A percentile compares a stretch with the other conserved stretches of the same genome.
These are phyloP conservation scores for Cinchona pubescens DNA, from an alignment of 257 asterid genomes.

Conservation along the genomic window DNA sequence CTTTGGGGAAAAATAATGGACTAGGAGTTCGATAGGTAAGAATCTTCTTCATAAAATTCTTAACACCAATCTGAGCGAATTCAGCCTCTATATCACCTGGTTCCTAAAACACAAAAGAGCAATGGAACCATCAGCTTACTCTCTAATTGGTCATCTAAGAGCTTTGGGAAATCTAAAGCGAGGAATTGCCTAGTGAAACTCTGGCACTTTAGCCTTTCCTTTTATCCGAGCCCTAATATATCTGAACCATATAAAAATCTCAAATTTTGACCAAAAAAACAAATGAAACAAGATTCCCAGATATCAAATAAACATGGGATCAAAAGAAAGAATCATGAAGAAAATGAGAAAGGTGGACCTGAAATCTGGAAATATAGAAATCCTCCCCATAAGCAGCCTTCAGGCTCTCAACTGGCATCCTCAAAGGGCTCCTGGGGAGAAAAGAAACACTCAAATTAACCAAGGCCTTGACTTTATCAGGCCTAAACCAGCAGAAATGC, in stretches of 20 bases:
- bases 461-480: slow-evolving; percentile 61
- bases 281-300: neutral
- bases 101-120: slow-evolving; percentile 45
- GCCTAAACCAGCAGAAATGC: slow-evolving; percentile 60
- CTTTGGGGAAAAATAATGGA: slow-evolving; percentile 54
- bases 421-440: slow-evolving; percentile 37
- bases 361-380: slow-evolving; percentile 62
- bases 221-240: too few species aligned
- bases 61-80: slow-evolving; percentile 49
- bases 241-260: too few species aligned
- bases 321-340: neutral
- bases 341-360: slow-evolving; percentile 31
- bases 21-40: slow-evolving; percentile 44
- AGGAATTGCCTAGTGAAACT: neutral
- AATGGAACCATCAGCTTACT: neutral
- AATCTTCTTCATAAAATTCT: slow-evolving; percentile 46
- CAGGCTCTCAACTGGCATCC: slow-evolving; percentile 26
- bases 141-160: neutral
- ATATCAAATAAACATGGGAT: neutral
- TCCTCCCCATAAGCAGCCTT: slow-evolving; percentile 52
- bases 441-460: slow-evolving; percentile 55
- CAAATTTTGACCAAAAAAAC: too few species aligned
- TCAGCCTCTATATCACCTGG: slow-evolving; percentile 76
- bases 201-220: neutral
- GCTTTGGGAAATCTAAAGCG: neutral